These are phyloP conservation scores for Amauroascus verrucosus DNA, from an alignment of 2,329 filamentous ascomycete species.

Conservation along the genomic window DNA sequence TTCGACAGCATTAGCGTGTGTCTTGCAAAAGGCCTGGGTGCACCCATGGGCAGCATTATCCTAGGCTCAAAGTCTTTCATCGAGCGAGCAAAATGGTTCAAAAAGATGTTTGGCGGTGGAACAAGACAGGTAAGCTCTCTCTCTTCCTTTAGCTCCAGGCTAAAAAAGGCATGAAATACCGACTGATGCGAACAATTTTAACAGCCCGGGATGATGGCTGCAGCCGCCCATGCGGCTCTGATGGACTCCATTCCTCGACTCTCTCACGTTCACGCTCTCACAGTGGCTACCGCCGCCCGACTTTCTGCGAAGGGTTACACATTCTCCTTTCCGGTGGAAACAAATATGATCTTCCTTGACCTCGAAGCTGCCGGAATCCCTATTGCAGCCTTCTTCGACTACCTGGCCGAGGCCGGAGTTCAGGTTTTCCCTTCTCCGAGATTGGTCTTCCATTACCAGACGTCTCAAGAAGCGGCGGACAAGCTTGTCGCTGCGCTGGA, in stretches of 20 bases:
- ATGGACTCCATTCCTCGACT: constrained; percentile 20
- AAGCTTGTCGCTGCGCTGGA: constrained; percentile 19
- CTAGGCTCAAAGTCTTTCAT: constrained; percentile 23
- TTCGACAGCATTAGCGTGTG: constrained; percentile 29
- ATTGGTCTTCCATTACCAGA: constrained; percentile 24
- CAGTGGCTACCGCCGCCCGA: constrained; percentile 18
- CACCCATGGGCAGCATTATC: constrained; percentile 24
- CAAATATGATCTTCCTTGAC: constrained; percentile 23
- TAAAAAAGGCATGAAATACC: background rate
- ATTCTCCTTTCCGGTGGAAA: constrained; percentile 21
- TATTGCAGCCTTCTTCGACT: constrained; percentile 17
- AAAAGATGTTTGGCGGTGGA: constrained; percentile 24
- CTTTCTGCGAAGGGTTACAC: constrained; percentile 19
- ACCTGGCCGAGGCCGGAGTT: constrained; percentile 19
- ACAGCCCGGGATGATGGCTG: constrained; percentile 25
- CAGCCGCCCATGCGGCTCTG: constrained; percentile 20
- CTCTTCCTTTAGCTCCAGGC: background rate
- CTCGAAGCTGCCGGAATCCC: constrained; percentile 19
- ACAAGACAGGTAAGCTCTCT: constrained; percentile 18
- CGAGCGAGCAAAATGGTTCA: constrained; percentile 23
- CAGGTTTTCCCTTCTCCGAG: constrained; percentile 19
- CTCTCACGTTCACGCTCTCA: constrained; percentile 20
- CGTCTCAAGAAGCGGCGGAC: constrained; percentile 15
- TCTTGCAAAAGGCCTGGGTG: constrained; percentile 20
- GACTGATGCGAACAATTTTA: background rate